Evolutionary conservation across 306 rosid species (phyloP).

Genomic region (Cucumis hystrix): DNA sequence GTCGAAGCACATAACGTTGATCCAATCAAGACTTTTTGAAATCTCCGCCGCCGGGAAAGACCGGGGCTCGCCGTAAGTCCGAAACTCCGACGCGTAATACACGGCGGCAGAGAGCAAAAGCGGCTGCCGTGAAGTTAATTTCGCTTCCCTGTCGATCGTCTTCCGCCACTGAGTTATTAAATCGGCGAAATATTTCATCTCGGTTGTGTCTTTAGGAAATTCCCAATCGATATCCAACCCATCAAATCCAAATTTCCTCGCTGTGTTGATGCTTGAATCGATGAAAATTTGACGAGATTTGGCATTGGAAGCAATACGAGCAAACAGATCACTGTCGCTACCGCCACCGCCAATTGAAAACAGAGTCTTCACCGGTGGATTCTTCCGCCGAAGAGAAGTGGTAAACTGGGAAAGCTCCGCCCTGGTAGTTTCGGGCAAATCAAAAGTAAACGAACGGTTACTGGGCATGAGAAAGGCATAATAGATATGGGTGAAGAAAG

Average conservation of each 20-base stretch:
- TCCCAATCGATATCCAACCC: constrained; percentile 77
- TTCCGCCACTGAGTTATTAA: constrained; percentile 28
- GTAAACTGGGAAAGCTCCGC: constrained; percentile 29
- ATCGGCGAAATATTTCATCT: constrained; percentile 27
- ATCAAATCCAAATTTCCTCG: constrained; percentile 45
- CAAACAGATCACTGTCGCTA: constrained; percentile 11
- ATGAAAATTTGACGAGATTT: constrained; percentile 44
- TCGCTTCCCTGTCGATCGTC: constrained; percentile 18
- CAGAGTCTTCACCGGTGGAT: constrained; percentile 26
- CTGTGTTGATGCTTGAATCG: constrained; percentile 33
- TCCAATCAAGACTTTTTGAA: constrained; percentile 36
- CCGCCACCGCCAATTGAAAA: constrained; percentile 45
- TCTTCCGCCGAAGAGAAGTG: constrained; percentile 15
- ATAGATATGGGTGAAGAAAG: constrained; percentile 52
- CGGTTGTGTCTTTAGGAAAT: constrained; percentile 28
- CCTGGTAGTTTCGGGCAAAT: constrained; percentile 18
- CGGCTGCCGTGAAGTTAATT: constrained; percentile 9
- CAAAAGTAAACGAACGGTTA: constrained; percentile 21
- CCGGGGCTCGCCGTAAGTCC: neutral
- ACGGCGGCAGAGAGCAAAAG: constrained; percentile 55
- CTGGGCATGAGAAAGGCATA: constrained; percentile 43
- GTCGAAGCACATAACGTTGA: constrained; percentile 52
- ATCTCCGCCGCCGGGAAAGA: constrained; percentile 30
- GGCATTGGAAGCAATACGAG: constrained; percentile 24
- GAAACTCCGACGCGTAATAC: constrained; percentile 37